These are phyloP conservation scores for Lagerstroemia speciosa DNA, from an alignment of 345 rosid genomes.

Conservation along the genomic window DNA sequence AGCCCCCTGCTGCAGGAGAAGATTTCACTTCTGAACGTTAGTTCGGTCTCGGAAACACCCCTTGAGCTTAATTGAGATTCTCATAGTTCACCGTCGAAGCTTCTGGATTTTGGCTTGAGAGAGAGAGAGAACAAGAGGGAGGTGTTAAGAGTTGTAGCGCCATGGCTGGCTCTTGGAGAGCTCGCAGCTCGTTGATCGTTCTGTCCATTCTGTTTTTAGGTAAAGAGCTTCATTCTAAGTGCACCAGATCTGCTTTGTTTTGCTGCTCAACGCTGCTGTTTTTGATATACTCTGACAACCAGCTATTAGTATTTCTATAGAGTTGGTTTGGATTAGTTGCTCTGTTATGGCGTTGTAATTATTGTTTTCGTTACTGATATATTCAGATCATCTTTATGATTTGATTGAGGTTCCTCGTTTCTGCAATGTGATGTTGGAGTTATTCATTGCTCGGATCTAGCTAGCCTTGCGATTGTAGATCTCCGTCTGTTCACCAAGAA, in stretches of 20 bases:
- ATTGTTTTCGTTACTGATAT: too few relatives aligned
- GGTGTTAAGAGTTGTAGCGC: not conserved
- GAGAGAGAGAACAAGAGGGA: not conserved
- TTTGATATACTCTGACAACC: not conserved
- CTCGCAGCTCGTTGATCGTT: conserved; percentile 35
- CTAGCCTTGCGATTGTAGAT: not conserved
- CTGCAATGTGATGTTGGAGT: not conserved
- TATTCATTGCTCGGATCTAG: not conserved
- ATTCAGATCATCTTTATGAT: conserved; percentile 21
- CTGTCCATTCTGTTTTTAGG: conserved; percentile 45
- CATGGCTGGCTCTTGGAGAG: conserved; percentile 55
- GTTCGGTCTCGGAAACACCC: not conserved
- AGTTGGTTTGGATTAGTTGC: conserved; percentile 2
- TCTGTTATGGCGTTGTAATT: conserved; percentile 20
- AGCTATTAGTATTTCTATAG: not conserved
- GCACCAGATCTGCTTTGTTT: conserved; percentile 7
- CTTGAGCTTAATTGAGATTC: not conserved
- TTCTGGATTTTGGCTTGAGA: too few relatives aligned
- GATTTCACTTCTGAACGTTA: not conserved
- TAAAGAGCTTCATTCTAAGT: conserved; percentile 15
- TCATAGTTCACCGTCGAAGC: not conserved
- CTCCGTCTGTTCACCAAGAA: not conserved
- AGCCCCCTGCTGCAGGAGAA: not conserved
- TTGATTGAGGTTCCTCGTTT: conserved; percentile 1
- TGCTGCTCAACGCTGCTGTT: too few relatives aligned